Conservation (phyloP, 371 early-diverging fungal genomes). For the Syncephalastrum racemosum region DNA sequence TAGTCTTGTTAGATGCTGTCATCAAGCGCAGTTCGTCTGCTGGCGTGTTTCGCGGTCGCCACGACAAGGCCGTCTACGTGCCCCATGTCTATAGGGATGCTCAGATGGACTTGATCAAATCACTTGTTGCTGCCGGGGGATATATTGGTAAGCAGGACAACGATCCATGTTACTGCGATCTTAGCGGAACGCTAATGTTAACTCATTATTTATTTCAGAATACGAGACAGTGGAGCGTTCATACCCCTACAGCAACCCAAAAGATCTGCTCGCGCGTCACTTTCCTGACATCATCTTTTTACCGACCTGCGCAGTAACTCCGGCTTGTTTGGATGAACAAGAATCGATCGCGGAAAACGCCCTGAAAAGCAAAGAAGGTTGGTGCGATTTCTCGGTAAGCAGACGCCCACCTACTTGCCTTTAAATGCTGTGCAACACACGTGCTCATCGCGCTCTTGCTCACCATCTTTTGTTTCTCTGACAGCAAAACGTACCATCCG, state of each 20-base stretch:
- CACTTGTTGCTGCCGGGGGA: constrained; percentile 21
- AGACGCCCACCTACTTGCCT: not conserved
- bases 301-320: constrained; percentile 25
- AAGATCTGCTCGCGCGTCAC: constrained; percentile 20
- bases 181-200: not conserved
- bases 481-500: constrained; percentile 21
- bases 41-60: constrained; percentile 23
- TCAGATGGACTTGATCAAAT: constrained; percentile 20
- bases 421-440: not conserved
- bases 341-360: constrained; percentile 9
- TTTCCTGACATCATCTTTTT: constrained; percentile 20
- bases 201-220: constrained; percentile 15
- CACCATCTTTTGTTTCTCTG: too few species aligned
- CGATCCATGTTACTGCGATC: not conserved
- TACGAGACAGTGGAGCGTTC: constrained; percentile 24
- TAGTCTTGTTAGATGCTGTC: constrained; percentile 16
- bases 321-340: constrained; percentile 7
- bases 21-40: constrained; percentile 2
- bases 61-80: constrained; percentile 23
- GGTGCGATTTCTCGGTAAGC: constrained; percentile 20
- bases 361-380: constrained; percentile 9
- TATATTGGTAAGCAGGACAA: constrained; percentile 25
- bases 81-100: constrained; percentile 28
- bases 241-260: constrained; percentile 17
- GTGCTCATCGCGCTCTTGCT: too few species aligned